Base-by-base conservation (phyloP, 345 rosid species). In the Aurinia saxatilis region DNA sequence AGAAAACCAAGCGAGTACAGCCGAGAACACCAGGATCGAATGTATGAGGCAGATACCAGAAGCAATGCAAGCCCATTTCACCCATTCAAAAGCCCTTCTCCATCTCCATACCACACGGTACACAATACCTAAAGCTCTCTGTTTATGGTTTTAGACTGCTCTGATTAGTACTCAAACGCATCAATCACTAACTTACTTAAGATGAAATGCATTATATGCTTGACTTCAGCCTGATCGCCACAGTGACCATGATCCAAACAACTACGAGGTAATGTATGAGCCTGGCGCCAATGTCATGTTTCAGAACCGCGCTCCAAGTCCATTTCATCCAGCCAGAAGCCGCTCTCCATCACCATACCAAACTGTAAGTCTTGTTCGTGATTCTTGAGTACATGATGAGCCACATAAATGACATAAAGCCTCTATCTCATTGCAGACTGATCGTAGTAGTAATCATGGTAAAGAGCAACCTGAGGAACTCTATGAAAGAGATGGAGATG, bases 51-150 rank as follows among this genome's bases (percentile, higher is more conserved):
- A 50, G 73, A 60, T 25, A 60, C 48, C 8, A 60, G 49, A 51
- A 68, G 73, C 73, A 51, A 39, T 36, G 67, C 73, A 0, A 68
- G 73, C 67, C 73, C 73, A 23, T 68, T 68, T 60, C 73, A 60
- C 33, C 73, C 73, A 8, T 68, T 68, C 55, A 51, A 9, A 44
- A 68, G 73, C 67, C 73, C 67, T 41, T 51, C 73, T 44, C 73
- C 73, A 44, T 68, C 73, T 51, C 67, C 73, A 25, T 68, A 42
- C 67, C 67, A 11, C 16, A 68, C 73, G 54, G 73, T 68, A 59
- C 54, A 40, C 33, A 50, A 40, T 23, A 34, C 31, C 12, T 49
- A 8, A 18, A 38, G 13, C n/a, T 37, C 1, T 38, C 16, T 57
- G 1, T 37, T 48, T 4, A 39, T 33, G 16, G 44, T 39, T 39